Base-by-base conservation (phyloP, 257 asterid species). In the Nicotiana benthamiana region DNA sequence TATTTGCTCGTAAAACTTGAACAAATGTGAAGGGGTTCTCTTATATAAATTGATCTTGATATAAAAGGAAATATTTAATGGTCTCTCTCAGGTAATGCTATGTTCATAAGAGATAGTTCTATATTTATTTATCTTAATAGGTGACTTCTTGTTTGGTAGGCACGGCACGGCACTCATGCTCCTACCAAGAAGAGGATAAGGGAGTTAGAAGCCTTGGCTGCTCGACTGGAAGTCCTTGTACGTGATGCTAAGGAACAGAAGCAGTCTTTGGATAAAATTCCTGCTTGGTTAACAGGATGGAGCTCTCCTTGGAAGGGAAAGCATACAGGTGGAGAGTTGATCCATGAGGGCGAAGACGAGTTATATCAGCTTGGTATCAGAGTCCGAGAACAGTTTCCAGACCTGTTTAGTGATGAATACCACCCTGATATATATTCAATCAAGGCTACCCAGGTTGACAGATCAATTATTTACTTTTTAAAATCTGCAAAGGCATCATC, bases 91-190 rank as follows among this genome's bases (percentile, higher is more conserved):
- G 20, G 77, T 70, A 70, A 70, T 24, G 40, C 16, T 72, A 72
- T 72, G 61, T 11, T 72, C 61, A 24, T 7, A 16, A 4, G 40
- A 24, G 78, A 72, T 17, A 6, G 13, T 72, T 72, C 75, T 11
- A 28, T 28, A 1, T 64, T 64, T 17, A 64, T 28, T 17, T 17
- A 17, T 32, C 40, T 48, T 24, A 10, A 46, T 48, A 27, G 27
- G 34, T 70, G 34, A 27, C 61, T 62, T 64, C 46, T 43, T 36
- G 51, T 48, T 75, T 75, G 81, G 74, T 86, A 96, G 99, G 97
- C 98, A 68, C 90, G 99, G 89, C 98, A 96, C 80, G 99, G 97
- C 57, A 92, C 99, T 64, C 93, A 98, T n/a, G 97, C 98, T 87
- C 98, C 99, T 51, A 96, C 99, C 22, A 94, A 92, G 90, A 96